phyloP scores from a whole-genome alignment of 805 yeast genomes.

The Teunomyces lycoperdinae region DNA sequence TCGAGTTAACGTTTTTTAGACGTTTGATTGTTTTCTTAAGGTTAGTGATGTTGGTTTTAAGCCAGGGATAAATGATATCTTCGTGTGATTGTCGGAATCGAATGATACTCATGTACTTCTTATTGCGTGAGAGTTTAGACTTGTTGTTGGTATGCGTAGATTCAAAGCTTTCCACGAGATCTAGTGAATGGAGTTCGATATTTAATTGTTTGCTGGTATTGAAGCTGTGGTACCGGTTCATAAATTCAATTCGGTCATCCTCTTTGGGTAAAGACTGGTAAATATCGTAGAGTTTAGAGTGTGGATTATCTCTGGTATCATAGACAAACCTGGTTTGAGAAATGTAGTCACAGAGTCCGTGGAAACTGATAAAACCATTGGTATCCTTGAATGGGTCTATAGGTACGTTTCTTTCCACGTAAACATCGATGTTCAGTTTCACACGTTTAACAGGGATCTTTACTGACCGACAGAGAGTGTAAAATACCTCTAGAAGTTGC shows the following conservation, averaged over 20 bases:
- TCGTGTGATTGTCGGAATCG: constrained; percentile 9
- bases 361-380: constrained; percentile 19
- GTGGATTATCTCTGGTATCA: neutral
- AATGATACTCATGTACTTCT: neutral
- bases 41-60: constrained; percentile 3
- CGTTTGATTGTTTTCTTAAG: constrained; percentile 7
- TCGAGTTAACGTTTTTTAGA: constrained; percentile 4
- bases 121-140: neutral
- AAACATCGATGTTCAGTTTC: neutral
- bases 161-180: constrained; percentile 13
- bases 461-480: neutral
- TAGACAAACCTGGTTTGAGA: constrained; percentile 12
- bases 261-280: constrained; percentile 16
- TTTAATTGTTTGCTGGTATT: constrained; percentile 24
- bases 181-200: constrained; percentile 24
- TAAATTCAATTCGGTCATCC: constrained; percentile 16
- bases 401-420: neutral
- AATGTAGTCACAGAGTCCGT: constrained; percentile 23
- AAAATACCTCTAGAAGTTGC: neutral
- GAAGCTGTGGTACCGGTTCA: constrained; percentile 21
- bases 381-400: constrained; percentile 12
- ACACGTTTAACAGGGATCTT: neutral
- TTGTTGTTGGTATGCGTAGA: neutral
- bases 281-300: constrained; percentile 14
- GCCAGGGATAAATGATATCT: constrained; percentile 14